phyloP scores from a whole-genome alignment of 129 eudicot genomes.

The Chrysanthemum lavandulifolium region DNA sequence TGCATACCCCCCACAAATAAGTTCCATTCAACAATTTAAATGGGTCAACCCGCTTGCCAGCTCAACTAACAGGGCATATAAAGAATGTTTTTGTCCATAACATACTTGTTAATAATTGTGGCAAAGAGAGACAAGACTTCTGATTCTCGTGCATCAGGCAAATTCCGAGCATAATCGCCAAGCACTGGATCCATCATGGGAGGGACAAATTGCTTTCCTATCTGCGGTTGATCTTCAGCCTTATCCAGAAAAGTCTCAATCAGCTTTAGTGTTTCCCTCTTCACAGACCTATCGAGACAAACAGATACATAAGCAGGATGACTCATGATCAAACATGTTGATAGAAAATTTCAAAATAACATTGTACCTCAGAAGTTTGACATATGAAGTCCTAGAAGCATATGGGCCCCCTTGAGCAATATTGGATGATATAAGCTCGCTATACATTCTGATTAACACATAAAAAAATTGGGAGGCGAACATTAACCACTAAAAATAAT shows the following conservation, averaged over 20 bases:
- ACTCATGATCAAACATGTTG: slow-evolving; percentile 1
- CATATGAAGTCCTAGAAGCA: slow-evolving; percentile 76
- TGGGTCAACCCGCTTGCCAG: background rate
- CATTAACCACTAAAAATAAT: slow-evolving; percentile 4
- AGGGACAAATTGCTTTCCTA: slow-evolving; percentile 95
- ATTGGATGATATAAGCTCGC: slow-evolving; percentile 87
- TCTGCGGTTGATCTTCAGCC: slow-evolving; percentile 96
- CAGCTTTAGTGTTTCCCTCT: slow-evolving; percentile 94
- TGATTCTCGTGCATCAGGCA: slow-evolving; percentile 98
- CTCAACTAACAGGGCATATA: background rate
- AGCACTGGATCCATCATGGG: slow-evolving; percentile 99
- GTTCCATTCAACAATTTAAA: too few species aligned
- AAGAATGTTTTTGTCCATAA: slow-evolving; percentile 5
- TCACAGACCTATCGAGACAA: slow-evolving; percentile 68
- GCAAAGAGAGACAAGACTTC: slow-evolving; percentile 98
- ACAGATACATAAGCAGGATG: slow-evolving; percentile 15
- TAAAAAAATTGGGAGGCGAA: background rate
- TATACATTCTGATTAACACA: slow-evolving; percentile 72
- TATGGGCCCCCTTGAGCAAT: slow-evolving; percentile 89
- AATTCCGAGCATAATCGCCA: slow-evolving; percentile 91
- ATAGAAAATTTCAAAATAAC: background rate
- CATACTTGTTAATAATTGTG: slow-evolving; percentile 92
- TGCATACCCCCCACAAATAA: too few species aligned
- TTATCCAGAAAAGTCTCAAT: slow-evolving; percentile 93
- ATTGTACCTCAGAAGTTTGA: slow-evolving; percentile 83